Evolutionary conservation across 2,329 filamentous ascomycete species (phyloP), one percentile per base, ranked within the genome.

Genomic region (Alternaria sp.): DNA sequence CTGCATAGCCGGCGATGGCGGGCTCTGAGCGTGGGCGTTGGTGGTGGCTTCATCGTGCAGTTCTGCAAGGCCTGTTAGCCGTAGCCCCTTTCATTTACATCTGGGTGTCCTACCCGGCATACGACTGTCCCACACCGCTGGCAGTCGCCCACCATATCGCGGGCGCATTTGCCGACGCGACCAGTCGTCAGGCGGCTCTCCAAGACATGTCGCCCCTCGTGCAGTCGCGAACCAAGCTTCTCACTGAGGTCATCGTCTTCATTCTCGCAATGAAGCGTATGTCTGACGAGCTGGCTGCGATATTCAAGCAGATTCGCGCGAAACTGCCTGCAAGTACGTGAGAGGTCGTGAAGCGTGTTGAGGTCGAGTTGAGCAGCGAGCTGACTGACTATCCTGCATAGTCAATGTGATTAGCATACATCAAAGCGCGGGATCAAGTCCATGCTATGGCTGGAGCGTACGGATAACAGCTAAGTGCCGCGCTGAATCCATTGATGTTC

Each of bases 81-180:
- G 13, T 23, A 17, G 57, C 57, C n/a, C 23, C 45, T 50, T 11
- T 10, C 52, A 8, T 3, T 23, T 2, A 9, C 12, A 40, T 23
- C 47, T 19, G 40, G 13, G 17, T 50, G 28, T 80, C 87, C 78
- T 86, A 96, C 93, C 81, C 95, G 88, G 80, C 95, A 98, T 59
- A 97, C 89, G 25, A 93, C 86, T 26, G 83, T 88, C 43, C 86
- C 87, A 78, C 95, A 98, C 66, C 90, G 87, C 59, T 93, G 88
- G 79, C 95, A 97, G 70, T 91, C 90, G 45, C 86, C 87, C 6
- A 98, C 95, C 87, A 97, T 87, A 79, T 97, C 95, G 65, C 93
- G 86, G 21, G 95, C 95, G 77, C 95, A 98, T 71, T 86, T 86
- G 6, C 91, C 90, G 26, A 91, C 85, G 79, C 93, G 95, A 56